Evolutionary conservation across 192 early-diverging fungal species (phyloP).

Genomic region (Gamsiella multidivaricata): DNA sequence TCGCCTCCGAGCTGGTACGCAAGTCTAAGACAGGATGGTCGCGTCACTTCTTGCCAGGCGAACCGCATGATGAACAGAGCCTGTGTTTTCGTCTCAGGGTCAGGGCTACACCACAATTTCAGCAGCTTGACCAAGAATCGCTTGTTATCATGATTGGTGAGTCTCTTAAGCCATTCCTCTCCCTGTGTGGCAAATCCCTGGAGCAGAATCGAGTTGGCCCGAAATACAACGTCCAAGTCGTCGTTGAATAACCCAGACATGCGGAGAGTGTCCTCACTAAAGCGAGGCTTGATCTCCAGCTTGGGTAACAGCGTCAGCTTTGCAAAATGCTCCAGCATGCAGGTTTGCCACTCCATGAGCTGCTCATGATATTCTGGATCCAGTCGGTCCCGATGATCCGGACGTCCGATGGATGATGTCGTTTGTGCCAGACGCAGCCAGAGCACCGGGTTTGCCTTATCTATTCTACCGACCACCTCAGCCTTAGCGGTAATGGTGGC

Average conservation of each 20-base stretch:
- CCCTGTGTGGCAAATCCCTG: conserved; percentile 18
- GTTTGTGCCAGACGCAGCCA: conserved; percentile 30
- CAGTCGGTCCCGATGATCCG: neutral
- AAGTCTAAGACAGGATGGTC: conserved; percentile 25
- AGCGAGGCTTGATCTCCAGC: conserved; percentile 25
- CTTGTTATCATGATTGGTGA: conserved; percentile 9
- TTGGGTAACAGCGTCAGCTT: conserved; percentile 30
- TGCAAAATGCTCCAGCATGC: conserved; percentile 9
- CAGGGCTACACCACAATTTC: conserved; percentile 39
- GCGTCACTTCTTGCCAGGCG: conserved; percentile 29
- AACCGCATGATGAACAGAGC: conserved; percentile 35
- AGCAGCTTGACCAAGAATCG: conserved; percentile 25
- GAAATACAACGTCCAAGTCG: conserved; percentile 20
- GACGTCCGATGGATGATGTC: neutral
- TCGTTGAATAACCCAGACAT: conserved; percentile 31
- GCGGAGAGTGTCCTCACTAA: conserved; percentile 8
- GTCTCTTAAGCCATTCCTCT: conserved; percentile 10
- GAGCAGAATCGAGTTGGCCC: conserved; percentile 12
- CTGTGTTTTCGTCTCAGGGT: conserved; percentile 29
- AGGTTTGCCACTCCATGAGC: conserved; percentile 24
- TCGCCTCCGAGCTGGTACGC: conserved; percentile 36
- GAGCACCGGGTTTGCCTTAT: conserved; percentile 5
- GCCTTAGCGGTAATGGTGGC: conserved; percentile 7
- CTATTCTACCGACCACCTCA: neutral
- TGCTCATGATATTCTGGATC: neutral